Evolutionary conservation across 2,329 filamentous ascomycete genomes (phyloP).

Genomic region (Monosporascus sp.): DNA sequence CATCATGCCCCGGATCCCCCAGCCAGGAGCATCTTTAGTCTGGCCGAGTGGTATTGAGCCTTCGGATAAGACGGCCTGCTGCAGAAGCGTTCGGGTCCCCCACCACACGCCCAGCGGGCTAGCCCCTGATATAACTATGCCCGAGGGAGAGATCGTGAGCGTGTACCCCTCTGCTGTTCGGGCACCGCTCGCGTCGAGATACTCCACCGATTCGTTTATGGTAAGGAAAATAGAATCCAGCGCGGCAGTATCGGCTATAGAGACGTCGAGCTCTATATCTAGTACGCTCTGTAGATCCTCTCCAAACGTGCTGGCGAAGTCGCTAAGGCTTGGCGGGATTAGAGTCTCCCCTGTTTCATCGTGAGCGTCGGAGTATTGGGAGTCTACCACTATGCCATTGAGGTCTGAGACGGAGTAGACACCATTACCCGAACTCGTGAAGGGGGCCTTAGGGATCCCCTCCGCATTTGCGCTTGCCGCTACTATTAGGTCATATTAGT

Average conservation of each 20-base stretch:
- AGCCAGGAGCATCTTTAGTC: slow-evolving; percentile 45
- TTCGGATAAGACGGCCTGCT: slow-evolving; percentile 39
- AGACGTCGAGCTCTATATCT: slow-evolving; percentile 24
- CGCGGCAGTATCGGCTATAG: slow-evolving; percentile 12
- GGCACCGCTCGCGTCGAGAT: slow-evolving; percentile 39
- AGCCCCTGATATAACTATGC: slow-evolving; percentile 44
- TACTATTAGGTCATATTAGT: slow-evolving; percentile 9
- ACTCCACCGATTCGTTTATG: slow-evolving; percentile 33
- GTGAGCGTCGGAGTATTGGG: slow-evolving; percentile 31
- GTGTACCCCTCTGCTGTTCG: slow-evolving; percentile 45
- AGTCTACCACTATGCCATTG: slow-evolving; percentile 39
- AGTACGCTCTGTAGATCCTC: slow-evolving; percentile 26
- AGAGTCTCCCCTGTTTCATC: slow-evolving; percentile 43
- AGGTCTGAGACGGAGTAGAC: slow-evolving; percentile 22
- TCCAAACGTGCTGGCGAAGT: slow-evolving; percentile 43
- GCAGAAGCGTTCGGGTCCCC: slow-evolving; percentile 51
- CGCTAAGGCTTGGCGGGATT: slow-evolving; percentile 43
- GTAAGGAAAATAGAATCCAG: slow-evolving; percentile 40
- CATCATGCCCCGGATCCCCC: slow-evolving; percentile 39
- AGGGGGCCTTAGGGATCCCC: slow-evolving; percentile 32
- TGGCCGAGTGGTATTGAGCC: slow-evolving; percentile 36
- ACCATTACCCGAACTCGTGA: slow-evolving; percentile 18
- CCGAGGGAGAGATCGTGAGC: slow-evolving; percentile 33
- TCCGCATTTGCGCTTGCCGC: slow-evolving; percentile 14
- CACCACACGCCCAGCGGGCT: slow-evolving; percentile 53